Percentiles rank a stretch among this genome's conserved stretches.
Conservation (phyloP, 2,329 filamentous ascomycete species). For the Hirsutella thompsonii region DNA sequence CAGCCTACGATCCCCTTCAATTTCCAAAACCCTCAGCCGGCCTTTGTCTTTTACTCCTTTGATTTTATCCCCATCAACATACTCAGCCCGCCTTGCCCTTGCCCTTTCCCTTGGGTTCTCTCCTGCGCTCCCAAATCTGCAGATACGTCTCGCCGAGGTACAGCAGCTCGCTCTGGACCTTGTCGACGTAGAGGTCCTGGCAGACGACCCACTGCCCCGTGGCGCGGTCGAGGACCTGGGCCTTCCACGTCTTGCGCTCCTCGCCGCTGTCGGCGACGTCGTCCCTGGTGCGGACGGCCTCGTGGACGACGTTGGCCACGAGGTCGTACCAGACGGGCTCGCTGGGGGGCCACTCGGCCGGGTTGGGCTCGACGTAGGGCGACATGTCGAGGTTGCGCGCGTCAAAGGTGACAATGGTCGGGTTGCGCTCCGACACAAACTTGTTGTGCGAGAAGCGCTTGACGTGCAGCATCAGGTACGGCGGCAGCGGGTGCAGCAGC, state of each 20-base stretch:
- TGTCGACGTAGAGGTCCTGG: conserved; percentile 88
- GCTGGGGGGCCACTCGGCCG: conserved; percentile 51
- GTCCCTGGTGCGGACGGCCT: conserved; percentile 63
- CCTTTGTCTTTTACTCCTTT: too few species aligned
- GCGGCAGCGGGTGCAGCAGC: conserved; percentile 78
- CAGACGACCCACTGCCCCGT: conserved; percentile 83
- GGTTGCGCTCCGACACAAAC: conserved; percentile 90
- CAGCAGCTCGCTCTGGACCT: conserved; percentile 75
- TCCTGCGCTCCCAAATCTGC: conserved; percentile 89
- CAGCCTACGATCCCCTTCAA: too few species aligned
- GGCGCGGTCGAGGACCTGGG: conserved; percentile 72
- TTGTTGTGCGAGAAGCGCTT: conserved; percentile 97
- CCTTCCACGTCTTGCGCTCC: conserved; percentile 83
- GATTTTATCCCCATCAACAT: not conserved
- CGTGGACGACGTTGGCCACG: conserved; percentile 87
- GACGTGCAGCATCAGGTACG: conserved; percentile 85
- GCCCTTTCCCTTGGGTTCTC: conserved; percentile 23
- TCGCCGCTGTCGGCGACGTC: conserved; percentile 85
- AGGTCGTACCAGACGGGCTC: conserved; percentile 93
- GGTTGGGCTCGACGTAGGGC: conserved; percentile 84
- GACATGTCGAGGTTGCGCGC: conserved; percentile 71
- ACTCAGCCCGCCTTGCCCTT: conserved; percentile 18
- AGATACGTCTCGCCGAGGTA: conserved; percentile 91
- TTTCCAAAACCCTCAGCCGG: too few species aligned
- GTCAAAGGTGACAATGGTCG: conserved; percentile 95